Evolutionary conservation across 1,284 basidiomycete species (phyloP).

Genomic region (Ganoderma sinense): DNA sequence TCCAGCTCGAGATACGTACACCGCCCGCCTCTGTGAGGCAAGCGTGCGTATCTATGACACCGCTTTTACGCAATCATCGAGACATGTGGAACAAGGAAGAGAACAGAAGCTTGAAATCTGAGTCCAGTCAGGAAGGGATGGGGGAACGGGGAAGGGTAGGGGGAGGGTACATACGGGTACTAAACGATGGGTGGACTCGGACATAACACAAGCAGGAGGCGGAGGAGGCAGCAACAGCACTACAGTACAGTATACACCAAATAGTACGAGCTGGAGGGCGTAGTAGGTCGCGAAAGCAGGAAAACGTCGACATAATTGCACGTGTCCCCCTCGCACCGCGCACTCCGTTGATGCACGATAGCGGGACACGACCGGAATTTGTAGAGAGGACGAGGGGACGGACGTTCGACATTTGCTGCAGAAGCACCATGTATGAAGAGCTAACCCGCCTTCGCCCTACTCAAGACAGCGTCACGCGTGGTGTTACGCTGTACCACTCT

Average conservation of each 20-base stretch:
- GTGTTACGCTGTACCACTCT: not conserved
- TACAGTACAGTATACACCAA: constrained; percentile 35
- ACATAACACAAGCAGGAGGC: constrained; percentile 22
- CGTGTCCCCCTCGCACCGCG: constrained; percentile 16
- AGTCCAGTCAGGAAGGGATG: constrained; percentile 7
- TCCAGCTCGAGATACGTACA: not conserved
- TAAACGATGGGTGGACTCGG: constrained; percentile 13
- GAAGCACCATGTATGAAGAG: not conserved
- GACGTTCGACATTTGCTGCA: not conserved
- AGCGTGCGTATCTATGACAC: constrained; percentile 2
- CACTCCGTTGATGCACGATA: not conserved
- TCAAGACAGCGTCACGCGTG: not conserved
- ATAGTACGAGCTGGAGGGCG: constrained; percentile 20
- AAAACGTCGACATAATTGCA: constrained; percentile 30
- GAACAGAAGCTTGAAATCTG: constrained; percentile 7
- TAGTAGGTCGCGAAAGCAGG: constrained; percentile 30
- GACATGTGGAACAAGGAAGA: not conserved
- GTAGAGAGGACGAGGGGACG: not conserved
- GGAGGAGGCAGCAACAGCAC: constrained; percentile 22
- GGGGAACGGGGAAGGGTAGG: constrained; percentile 1
- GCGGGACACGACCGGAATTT: constrained; percentile 3
- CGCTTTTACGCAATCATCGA: constrained; percentile 16
- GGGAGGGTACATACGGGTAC: not conserved
- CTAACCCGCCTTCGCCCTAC: not conserved
- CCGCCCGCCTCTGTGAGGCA: not conserved